phyloP scores from a whole-genome alignment of 805 yeast species.

The Yarrowia sp. region DNA sequence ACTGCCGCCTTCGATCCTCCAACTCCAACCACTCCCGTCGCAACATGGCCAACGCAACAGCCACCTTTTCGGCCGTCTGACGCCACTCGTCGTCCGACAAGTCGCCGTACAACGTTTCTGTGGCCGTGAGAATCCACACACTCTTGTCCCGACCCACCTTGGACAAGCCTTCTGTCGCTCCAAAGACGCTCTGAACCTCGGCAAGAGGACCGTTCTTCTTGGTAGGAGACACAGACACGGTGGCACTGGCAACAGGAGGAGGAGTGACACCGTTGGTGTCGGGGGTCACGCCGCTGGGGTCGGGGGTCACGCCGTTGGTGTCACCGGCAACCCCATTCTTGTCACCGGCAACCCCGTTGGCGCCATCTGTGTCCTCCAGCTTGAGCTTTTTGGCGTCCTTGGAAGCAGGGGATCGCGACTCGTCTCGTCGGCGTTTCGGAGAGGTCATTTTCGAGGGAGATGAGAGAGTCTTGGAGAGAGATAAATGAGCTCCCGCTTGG shows the following conservation, averaged over 20 bases:
- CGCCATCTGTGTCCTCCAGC: neutral
- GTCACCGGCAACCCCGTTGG: neutral
- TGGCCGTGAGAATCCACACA: neutral
- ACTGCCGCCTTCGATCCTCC: conserved; percentile 6
- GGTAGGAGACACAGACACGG: neutral
- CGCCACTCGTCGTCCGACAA: conserved; percentile 1
- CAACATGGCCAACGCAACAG: conserved; percentile 1
- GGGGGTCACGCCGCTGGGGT: neutral
- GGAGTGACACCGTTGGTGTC: neutral
- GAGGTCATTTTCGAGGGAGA: neutral
- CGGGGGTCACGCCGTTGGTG: neutral
- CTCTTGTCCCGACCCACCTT: neutral
- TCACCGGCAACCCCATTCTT: neutral
- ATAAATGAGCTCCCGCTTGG: neutral
- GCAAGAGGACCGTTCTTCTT: neutral
- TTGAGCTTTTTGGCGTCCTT: conserved; percentile 2
- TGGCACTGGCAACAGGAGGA: neutral
- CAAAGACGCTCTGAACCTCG: conserved; percentile 1
- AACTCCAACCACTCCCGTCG: conserved; percentile 3
- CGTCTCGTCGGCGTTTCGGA: conserved; percentile 20
- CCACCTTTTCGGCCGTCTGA: neutral
- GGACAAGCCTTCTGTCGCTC: neutral
- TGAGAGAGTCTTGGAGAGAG: neutral
- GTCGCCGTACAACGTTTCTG: conserved; percentile 21
- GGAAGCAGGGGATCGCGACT: neutral